Evolutionary conservation across 73 alveolate genomes (phyloP).

Genomic region (Tetrahymena borealis): DNA sequence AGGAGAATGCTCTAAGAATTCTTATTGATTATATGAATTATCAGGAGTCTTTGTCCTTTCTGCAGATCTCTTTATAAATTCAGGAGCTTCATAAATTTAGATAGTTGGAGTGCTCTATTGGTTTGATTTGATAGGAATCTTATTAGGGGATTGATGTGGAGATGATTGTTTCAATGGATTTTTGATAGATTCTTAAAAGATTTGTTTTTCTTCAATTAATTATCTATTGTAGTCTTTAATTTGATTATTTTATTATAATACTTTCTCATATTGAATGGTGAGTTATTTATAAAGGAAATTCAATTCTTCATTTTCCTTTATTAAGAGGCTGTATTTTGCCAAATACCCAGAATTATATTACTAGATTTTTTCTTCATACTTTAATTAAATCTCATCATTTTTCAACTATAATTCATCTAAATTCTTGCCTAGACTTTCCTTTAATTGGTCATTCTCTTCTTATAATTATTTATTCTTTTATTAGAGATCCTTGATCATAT

Average conservation of each 20-base stretch:
- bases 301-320: background rate
- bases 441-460: background rate
- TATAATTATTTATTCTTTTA: background rate
- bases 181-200: background rate
- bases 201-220: background rate
- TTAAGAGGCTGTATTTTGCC: background rate
- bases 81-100: background rate
- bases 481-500: background rate
- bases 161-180: background rate
- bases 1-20: background rate
- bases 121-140: background rate
- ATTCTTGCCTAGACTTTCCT: background rate
- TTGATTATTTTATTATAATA: background rate
- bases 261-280: background rate
- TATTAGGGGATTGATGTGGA: background rate
- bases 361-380: background rate
- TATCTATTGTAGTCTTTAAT: background rate
- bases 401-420: background rate
- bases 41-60: background rate
- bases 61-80: background rate
- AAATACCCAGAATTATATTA: background rate
- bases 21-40: background rate
- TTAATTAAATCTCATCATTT: background rate
- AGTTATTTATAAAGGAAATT: background rate
- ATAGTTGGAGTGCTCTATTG: background rate